Base-by-base conservation (phyloP, 192 early-diverging fungal species). In the Diversispora epigaea region DNA sequence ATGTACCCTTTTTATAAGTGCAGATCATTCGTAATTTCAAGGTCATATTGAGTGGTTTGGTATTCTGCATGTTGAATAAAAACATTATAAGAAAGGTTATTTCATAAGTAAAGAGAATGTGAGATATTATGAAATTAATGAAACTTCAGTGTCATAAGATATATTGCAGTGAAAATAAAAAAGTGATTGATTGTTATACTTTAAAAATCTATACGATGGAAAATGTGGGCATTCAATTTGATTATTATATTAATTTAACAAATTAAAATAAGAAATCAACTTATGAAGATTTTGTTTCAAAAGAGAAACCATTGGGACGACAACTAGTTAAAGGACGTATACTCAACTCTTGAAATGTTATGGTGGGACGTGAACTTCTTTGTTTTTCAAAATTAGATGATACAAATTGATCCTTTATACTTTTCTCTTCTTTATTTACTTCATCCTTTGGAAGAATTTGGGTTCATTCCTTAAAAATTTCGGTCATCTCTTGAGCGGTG, bases 81-180 rank as follows among this genome's bases (percentile, higher is more conserved):
- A 56, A 56, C 54, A 56, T 56, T 56, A 56, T 56, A 56, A 56
- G 54, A 56, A 56, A 56, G 54, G 54, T 56, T 56, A 55, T 55
- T 55, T 55, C 52, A 14, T 55, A 55, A 55, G 52, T 55, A 55
- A 55, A 55, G 52, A 55, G 52, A 55, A 55, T 55, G 54, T 56
- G 54, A 56, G 54, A 56, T 56, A 56, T 56, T 56, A 56, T 56
- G 54, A 56, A 55, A 55, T 14, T 55, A 55, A 55, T 55, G 52
- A 3, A 15, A 17, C 54, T 56, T 56, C 54, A 14, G 54, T 56
- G 54, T 56, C 54, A 56, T 56, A 56, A 21, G 54, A 56, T 56
- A 56, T 56, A 56, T 56, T 56, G n/a, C 54, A 56, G 54, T 21
- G n/a, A 21, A 56, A 56, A 56, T 56, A 56, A 56, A 56, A 56